Conservation (phyloP, 768 basidiomycete species). For the Rhodocollybia butyracea region DNA sequence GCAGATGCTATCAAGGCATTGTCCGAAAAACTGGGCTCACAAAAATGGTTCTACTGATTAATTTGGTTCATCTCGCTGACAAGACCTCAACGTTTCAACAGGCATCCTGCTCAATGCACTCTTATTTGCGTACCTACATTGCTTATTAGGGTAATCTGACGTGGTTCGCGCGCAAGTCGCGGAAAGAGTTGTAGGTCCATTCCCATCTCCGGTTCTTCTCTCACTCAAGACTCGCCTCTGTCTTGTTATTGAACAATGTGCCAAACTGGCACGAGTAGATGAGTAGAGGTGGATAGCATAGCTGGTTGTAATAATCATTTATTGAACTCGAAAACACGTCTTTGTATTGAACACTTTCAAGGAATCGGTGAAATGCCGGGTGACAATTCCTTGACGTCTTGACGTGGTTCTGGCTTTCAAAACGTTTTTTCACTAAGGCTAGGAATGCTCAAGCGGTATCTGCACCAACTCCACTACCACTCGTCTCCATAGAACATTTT, state of each 20-base stretch:
- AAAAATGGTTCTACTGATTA: too few species aligned
- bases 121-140: too few species aligned
- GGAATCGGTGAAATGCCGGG: constrained; percentile 97
- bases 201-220: constrained; percentile 58
- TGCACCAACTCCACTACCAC: constrained; percentile 53
- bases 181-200: too few species aligned
- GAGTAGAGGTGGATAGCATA: constrained; percentile 91
- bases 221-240: too few species aligned
- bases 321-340: constrained; percentile 96
- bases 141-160: too few species aligned
- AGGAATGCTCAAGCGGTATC: constrained; percentile 90
- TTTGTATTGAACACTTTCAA: constrained; percentile 86
- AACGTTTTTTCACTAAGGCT: constrained; percentile 89
- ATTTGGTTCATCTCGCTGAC: too few species aligned
- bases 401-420: constrained; percentile 78
- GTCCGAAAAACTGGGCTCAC: too few species aligned
- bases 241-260: constrained; percentile 90
- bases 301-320: constrained; percentile 76
- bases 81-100: too few species aligned
- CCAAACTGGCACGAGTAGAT: constrained; percentile 96
- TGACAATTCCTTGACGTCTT: constrained; percentile 94
- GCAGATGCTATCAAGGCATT: too few species aligned
- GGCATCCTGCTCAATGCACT: too few species aligned
- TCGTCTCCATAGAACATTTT: constrained; percentile 80
- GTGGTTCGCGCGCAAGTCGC: too few species aligned